Evolutionary conservation across 176 grass and related monocot genomes (phyloP).

Genomic region (Cenchrus fungigraminus): DNA sequence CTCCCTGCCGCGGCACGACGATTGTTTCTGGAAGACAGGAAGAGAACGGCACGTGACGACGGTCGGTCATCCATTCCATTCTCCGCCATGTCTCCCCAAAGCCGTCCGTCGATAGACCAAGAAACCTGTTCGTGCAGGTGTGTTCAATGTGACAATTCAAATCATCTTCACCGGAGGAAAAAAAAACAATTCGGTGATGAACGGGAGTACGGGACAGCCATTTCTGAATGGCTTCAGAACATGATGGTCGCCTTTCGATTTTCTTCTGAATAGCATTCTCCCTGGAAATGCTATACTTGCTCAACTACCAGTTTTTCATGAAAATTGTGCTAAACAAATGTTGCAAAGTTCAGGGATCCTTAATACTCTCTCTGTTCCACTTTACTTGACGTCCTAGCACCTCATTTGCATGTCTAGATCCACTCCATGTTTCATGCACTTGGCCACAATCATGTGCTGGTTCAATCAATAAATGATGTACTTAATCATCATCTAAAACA

Average conservation of each 20-base stretch:
- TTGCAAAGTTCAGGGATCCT: not conserved
- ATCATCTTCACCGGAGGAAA: not conserved
- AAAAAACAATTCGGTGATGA: not conserved
- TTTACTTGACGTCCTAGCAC: too few species aligned
- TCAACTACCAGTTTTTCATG: not conserved
- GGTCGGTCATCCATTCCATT: not conserved
- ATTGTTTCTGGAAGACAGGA: not conserved
- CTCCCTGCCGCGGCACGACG: not conserved
- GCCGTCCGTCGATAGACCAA: not conserved
- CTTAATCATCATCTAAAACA: too few species aligned
- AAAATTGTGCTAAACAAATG: not conserved
- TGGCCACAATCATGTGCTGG: too few species aligned
- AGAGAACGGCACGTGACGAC: not conserved
- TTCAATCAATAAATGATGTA: too few species aligned
- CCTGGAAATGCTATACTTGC: not conserved
- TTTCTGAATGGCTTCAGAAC: not conserved
- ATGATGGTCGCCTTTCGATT: not conserved
- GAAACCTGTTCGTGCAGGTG: not conserved
- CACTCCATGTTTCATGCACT: too few species aligned
- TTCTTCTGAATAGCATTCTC: not conserved
- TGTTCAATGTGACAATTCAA: not conserved
- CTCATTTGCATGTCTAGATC: too few species aligned
- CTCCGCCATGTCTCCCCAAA: not conserved
- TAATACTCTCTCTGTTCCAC: too few species aligned
- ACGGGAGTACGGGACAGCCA: not conserved